Percentiles rank a stretch among this genome's conserved stretches.
These are phyloP conservation scores for Pleurotus djamor DNA, from an alignment of 768 basidiomycete genomes.

Conservation along the genomic window DNA sequence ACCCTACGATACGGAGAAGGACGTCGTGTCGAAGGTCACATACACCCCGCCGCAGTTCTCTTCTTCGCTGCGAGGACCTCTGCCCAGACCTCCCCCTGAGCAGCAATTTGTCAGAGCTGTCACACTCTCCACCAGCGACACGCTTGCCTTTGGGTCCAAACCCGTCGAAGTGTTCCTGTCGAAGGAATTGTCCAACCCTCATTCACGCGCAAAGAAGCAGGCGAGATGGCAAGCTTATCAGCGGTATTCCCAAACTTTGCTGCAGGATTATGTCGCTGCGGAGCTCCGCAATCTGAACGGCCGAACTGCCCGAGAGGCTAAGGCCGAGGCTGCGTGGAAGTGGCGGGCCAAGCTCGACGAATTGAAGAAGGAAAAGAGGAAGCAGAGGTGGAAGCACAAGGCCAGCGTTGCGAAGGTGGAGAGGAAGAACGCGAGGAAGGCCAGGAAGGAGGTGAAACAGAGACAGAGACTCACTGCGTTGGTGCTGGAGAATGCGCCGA, in stretches of 20 bases:
- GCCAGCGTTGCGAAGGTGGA: conserved; percentile 47
- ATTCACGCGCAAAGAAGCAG: conserved; percentile 81
- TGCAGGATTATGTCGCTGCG: conserved; percentile 50
- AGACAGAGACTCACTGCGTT: conserved; percentile 55
- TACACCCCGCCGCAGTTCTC: conserved; percentile 63
- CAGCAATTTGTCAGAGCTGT: conserved; percentile 56
- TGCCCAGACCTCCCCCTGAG: conserved; percentile 45
- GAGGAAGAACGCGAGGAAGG: conserved; percentile 53
- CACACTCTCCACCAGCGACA: conserved; percentile 46
- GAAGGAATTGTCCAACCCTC: conserved; percentile 78
- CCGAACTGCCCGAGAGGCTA: conserved; percentile 59
- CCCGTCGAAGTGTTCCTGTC: conserved; percentile 62
- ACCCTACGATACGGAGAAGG: conserved; percentile 62
- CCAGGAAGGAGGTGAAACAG: conserved; percentile 50
- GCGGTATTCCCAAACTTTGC: conserved; percentile 41
- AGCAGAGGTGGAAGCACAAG: conserved; percentile 52
- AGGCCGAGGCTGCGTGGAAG: conserved; percentile 73
- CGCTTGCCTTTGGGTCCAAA: conserved; percentile 38
- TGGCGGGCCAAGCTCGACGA: conserved; percentile 61
- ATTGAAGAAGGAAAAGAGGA: conserved; percentile 58
- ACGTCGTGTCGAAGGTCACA: conserved; percentile 65
- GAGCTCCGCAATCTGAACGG: conserved; percentile 58
- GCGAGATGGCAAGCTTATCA: conserved; percentile 67
- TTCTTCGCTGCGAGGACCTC: conserved; percentile 27
- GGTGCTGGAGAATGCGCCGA: conserved; percentile 48